Conservation (phyloP, 345 rosid species). For the Luvunga scandens region DNA sequence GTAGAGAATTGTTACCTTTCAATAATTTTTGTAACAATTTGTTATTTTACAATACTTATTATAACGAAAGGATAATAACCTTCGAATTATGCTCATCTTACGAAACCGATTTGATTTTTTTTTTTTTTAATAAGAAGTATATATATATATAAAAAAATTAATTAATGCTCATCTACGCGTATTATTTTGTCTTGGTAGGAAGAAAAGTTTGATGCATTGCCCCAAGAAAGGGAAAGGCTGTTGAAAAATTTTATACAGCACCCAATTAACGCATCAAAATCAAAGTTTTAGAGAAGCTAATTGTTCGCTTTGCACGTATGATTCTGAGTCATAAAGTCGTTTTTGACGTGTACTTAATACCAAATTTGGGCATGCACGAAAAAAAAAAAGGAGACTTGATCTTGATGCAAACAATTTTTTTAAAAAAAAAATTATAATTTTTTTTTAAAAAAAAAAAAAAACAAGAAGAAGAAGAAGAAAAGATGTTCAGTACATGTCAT, state of each 20-base stretch:
- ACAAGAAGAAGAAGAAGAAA: too few species aligned
- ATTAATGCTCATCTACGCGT: conserved; percentile 16
- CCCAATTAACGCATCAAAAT: not conserved
- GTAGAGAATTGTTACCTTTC: too few species aligned
- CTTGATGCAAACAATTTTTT: not conserved
- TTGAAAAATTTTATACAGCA: not conserved
- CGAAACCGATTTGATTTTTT: not conserved
- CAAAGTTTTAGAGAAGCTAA: not conserved
- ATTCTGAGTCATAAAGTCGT: conserved; percentile 8
- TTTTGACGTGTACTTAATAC: not conserved
- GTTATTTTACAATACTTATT: too few species aligned
- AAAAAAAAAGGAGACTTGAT: not conserved
- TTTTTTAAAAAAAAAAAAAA: too few species aligned
- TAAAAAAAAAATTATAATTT: too few species aligned
- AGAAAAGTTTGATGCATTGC: conserved; percentile 32
- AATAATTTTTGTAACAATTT: too few species aligned
- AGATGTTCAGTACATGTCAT: too few species aligned
- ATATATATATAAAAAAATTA: too few species aligned
- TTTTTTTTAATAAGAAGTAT: not conserved
- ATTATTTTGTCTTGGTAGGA: conserved; percentile 6
- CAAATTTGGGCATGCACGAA: not conserved
- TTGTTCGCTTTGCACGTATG: not conserved
- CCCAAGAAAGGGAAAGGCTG: not conserved
- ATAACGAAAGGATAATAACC: too few species aligned
- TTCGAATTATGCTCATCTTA: not conserved